Conservation (phyloP, 116 monocot species). For the Papilionanthe hybrid region DNA sequence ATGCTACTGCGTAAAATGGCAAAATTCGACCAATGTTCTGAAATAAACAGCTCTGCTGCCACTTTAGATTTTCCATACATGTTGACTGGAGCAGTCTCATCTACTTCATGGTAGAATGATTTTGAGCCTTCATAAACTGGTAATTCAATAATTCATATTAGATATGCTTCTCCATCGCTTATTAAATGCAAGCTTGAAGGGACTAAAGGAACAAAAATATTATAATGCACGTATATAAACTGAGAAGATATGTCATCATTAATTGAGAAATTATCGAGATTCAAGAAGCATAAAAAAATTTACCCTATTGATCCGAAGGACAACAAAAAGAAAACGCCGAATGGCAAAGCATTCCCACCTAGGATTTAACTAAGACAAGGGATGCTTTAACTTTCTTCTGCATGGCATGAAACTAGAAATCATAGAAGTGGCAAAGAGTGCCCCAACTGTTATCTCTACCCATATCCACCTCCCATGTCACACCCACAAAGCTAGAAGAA, state of each 20-base stretch:
- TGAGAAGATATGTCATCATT: not conserved
- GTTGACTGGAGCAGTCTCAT: conserved; percentile 76
- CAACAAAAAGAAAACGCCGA: not conserved
- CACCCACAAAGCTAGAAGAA: not conserved
- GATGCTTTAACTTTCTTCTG: too few species aligned
- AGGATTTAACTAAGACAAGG: not conserved
- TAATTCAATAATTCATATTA: conserved; percentile 9
- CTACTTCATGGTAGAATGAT: conserved; percentile 96
- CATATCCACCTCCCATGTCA: not conserved
- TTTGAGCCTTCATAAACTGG: conserved; percentile 88
- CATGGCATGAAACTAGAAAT: too few species aligned
- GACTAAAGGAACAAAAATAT: not conserved
- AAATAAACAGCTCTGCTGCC: conserved; percentile 70
- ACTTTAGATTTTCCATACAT: conserved; percentile 95
- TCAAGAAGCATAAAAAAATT: not conserved
- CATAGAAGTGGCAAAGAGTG: too few species aligned
- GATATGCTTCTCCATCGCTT: not conserved
- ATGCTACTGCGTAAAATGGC: conserved; percentile 84
- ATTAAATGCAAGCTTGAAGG: not conserved
- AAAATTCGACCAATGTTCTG: conserved; percentile 57
- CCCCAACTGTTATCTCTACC: not conserved
- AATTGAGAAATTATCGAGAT: not conserved
- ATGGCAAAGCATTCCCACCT: not conserved
- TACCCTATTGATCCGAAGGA: not conserved
- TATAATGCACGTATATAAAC: not conserved